These are phyloP conservation scores for Glaciozyma antarctica DNA, from an alignment of 768 basidiomycete genomes.

Conservation along the genomic window DNA sequence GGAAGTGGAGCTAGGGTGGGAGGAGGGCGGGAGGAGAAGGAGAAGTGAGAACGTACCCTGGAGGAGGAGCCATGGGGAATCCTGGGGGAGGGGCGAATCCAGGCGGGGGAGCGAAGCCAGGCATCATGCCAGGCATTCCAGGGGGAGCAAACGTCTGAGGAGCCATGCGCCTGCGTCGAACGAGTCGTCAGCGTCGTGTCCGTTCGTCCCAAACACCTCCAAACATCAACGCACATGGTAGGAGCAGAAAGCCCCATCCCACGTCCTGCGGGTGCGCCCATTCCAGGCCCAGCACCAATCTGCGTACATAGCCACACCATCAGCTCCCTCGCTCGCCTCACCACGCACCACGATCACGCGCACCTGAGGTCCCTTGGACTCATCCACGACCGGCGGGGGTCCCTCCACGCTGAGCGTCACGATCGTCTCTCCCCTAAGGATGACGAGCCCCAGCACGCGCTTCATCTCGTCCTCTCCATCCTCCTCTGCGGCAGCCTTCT, in stretches of 20 bases:
- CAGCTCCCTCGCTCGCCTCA: not conserved
- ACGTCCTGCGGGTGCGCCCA: slow-evolving; percentile 90
- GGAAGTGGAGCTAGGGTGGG: not conserved
- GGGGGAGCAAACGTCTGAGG: slow-evolving; percentile 49
- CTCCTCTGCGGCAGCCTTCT: slow-evolving; percentile 48
- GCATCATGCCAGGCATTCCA: slow-evolving; percentile 47
- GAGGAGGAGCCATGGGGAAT: slow-evolving; percentile 44
- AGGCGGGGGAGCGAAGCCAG: slow-evolving; percentile 1
- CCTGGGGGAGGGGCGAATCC: slow-evolving; percentile 24
- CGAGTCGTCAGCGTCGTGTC: slow-evolving; percentile 41
- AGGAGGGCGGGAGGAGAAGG: not conserved
- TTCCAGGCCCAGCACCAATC: slow-evolving; percentile 81
- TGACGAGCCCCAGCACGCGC: slow-evolving; percentile 88
- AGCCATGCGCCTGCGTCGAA: slow-evolving; percentile 35
- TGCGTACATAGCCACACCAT: slow-evolving; percentile 36
- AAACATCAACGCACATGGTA: slow-evolving; percentile 31
- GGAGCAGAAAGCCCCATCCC: slow-evolving; percentile 64
- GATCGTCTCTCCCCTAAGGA: slow-evolving; percentile 89
- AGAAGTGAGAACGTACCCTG: slow-evolving; percentile 52
- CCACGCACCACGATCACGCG: not conserved
- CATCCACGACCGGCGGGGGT: slow-evolving; percentile 22
- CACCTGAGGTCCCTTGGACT: slow-evolving; percentile 18
- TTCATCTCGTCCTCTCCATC: slow-evolving; percentile 72
- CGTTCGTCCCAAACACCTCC: no score
- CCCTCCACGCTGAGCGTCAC: slow-evolving; percentile 71